Percentiles rank a stretch among this genome's conserved stretches.
Evolutionary conservation across 345 rosid genomes (phyloP).

Genomic region (Lepidium sativum): DNA sequence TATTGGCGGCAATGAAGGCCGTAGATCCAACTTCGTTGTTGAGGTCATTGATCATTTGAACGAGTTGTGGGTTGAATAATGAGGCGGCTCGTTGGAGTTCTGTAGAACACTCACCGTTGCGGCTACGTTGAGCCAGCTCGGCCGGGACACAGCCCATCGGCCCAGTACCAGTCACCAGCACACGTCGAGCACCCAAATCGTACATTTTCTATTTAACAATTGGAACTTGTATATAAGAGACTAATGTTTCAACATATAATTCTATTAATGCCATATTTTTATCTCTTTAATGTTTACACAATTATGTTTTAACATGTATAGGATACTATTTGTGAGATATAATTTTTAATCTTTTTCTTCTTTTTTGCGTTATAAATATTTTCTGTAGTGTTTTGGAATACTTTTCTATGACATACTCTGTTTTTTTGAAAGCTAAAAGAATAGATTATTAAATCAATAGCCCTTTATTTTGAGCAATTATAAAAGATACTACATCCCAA

Average conservation of each 20-base stretch:
- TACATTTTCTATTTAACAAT: constrained; percentile 37
- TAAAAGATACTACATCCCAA: too few relatives aligned
- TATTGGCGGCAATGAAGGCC: constrained; percentile 51
- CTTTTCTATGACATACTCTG: background rate
- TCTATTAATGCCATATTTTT: too few relatives aligned
- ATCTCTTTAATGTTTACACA: too few relatives aligned
- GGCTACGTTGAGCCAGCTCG: constrained; percentile 55
- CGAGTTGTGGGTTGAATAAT: constrained; percentile 65
- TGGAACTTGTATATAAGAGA: too few relatives aligned
- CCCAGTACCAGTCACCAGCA: constrained; percentile 75
- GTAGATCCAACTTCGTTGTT: constrained; percentile 46
- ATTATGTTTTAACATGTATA: background rate
- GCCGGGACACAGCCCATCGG: constrained; percentile 82
- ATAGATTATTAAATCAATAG: too few relatives aligned
- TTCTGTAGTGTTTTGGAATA: background rate
- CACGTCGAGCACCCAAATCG: constrained; percentile 66
- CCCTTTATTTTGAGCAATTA: too few relatives aligned
- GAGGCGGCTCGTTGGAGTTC: constrained; percentile 61
- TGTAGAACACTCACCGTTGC: constrained; percentile 49
- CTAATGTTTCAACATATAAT: background rate
- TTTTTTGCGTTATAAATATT: too few relatives aligned
- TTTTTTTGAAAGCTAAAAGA: too few relatives aligned
- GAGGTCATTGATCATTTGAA: constrained; percentile 41
- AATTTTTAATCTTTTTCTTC: too few relatives aligned
- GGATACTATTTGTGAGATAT: background rate